These are phyloP conservation scores for Candida hispaniensis DNA, from an alignment of 805 yeast species.

Conservation along the genomic window DNA sequence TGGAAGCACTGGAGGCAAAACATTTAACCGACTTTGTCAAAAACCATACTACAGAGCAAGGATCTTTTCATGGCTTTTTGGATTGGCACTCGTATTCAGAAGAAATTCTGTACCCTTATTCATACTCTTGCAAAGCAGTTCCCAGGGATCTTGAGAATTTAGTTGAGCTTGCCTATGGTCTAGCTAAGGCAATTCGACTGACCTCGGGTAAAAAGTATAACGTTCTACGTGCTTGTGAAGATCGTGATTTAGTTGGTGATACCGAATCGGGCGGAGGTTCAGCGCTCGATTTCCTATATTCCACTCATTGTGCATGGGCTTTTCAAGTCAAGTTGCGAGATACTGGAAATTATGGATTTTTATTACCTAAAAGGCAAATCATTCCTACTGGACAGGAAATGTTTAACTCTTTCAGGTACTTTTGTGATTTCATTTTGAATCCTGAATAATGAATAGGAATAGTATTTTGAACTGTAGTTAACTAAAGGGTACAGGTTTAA, in stretches of 20 bases:
- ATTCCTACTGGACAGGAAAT: constrained; percentile 67
- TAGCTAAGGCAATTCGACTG: constrained; percentile 60
- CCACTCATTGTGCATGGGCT: constrained; percentile 73
- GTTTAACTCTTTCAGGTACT: constrained; percentile 55
- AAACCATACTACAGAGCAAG: constrained; percentile 23
- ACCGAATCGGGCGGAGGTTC: constrained; percentile 79
- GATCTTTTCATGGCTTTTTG: constrained; percentile 53
- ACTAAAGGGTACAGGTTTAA: too few species aligned
- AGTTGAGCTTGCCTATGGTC: constrained; percentile 70
- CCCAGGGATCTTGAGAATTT: constrained; percentile 78
- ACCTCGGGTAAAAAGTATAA: constrained; percentile 53
- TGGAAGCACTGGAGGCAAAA: constrained; percentile 51
- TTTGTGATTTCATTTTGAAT: constrained; percentile 38
- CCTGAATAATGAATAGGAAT: constrained; percentile 9
- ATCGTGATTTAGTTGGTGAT: constrained; percentile 31
- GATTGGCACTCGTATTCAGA: constrained; percentile 83
- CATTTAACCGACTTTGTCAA: constrained; percentile 19
- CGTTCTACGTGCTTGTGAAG: constrained; percentile 70
- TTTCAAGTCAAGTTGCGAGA: constrained; percentile 74
- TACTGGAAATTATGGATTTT: constrained; percentile 72
- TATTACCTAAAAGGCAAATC: constrained; percentile 60
- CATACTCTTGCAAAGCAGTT: constrained; percentile 57
- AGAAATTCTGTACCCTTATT: constrained; percentile 73
- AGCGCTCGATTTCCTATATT: constrained; percentile 75
- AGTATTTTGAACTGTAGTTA: constrained; percentile 2